Conservation (phyloP, 495 filamentous ascomycete species). For the Articulospora tetracladia region DNA sequence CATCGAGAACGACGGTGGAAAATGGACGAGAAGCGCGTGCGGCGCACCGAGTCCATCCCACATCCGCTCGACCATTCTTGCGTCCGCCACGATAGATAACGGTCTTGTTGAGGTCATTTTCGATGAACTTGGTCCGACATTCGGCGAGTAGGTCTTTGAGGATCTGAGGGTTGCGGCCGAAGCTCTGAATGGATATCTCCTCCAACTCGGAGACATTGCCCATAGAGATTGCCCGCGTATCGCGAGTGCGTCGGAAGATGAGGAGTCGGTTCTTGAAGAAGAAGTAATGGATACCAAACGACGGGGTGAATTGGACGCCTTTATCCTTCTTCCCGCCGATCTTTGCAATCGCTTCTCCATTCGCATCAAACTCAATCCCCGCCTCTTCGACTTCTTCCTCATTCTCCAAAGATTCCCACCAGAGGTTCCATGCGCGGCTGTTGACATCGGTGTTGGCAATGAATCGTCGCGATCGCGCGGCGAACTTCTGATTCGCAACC, state of each 20-base stretch:
- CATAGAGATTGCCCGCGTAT: conserved; percentile 27
- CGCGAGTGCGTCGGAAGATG: conserved; percentile 46
- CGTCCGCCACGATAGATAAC: conserved; percentile 59
- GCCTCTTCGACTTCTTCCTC: conserved; percentile 44
- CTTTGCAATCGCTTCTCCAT: conserved; percentile 10
- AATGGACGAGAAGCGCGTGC: conserved; percentile 68
- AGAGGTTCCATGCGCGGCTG: conserved; percentile 44
- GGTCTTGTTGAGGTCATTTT: conserved; percentile 58
- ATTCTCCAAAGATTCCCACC: conserved; percentile 42
- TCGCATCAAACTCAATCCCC: conserved; percentile 16
- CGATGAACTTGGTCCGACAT: conserved; percentile 52
- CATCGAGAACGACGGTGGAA: conserved; percentile 81
- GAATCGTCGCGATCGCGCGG: conserved; percentile 52
- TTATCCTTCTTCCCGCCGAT: conserved; percentile 45
- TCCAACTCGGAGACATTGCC: conserved; percentile 36
- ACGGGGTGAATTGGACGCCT: conserved; percentile 58
- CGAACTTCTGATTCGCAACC: conserved; percentile 58
- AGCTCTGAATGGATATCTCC: conserved; percentile 58
- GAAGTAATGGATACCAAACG: conserved; percentile 62
- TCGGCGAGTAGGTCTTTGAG: conserved; percentile 65
- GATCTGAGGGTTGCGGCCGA: conserved; percentile 61
- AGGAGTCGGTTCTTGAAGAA: conserved; percentile 55
- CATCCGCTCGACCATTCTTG: conserved; percentile 29
- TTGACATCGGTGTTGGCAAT: conserved; percentile 57
- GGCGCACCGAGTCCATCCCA: conserved; percentile 50